Conservation (phyloP, 1,284 basidiomycete genomes). For the Peniophora sp. region DNA sequence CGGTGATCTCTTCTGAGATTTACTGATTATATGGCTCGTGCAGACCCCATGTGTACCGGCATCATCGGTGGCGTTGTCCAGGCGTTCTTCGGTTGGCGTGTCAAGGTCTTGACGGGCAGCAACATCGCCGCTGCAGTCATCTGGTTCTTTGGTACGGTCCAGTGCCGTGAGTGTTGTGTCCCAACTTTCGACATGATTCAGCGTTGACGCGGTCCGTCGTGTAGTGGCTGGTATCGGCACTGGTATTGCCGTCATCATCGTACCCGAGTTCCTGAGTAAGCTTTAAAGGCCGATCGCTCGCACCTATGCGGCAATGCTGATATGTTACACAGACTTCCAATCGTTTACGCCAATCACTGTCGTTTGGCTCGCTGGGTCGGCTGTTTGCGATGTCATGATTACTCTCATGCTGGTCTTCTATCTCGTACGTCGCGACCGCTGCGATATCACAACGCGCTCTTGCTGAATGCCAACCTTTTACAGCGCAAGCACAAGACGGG, state of each 20-base stretch:
- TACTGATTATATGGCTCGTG: not conserved
- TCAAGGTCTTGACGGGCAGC: not conserved
- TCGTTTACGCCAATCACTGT: conserved; percentile 9
- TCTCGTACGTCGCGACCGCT: not conserved
- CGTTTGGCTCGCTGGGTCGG: conserved; percentile 3
- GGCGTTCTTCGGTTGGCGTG: not conserved
- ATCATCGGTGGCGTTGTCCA: not conserved
- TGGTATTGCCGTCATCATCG: conserved; percentile 8
- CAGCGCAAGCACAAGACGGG: conserved; percentile 15
- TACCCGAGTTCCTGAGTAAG: conserved; percentile 6
- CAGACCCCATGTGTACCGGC: not conserved
- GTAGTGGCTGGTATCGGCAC: conserved; percentile 11
- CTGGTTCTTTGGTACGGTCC: not conserved
- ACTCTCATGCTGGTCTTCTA: not conserved
- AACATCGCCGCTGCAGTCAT: not conserved
- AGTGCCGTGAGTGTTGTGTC: not conserved
- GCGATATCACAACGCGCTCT: not conserved
- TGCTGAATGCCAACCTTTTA: not conserved
- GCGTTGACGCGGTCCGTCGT: too few relatives aligned
- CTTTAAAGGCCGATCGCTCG: not conserved
- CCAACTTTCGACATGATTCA: too few relatives aligned
- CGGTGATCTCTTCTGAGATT: not conserved
- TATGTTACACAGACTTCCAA: conserved; percentile 5
- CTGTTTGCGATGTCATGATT: conserved; percentile 2
- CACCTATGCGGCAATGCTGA: not conserved